Evolutionary conservation across 2,329 filamentous ascomycete species (phyloP).

Genomic region (Aureobasidium sp.): DNA sequence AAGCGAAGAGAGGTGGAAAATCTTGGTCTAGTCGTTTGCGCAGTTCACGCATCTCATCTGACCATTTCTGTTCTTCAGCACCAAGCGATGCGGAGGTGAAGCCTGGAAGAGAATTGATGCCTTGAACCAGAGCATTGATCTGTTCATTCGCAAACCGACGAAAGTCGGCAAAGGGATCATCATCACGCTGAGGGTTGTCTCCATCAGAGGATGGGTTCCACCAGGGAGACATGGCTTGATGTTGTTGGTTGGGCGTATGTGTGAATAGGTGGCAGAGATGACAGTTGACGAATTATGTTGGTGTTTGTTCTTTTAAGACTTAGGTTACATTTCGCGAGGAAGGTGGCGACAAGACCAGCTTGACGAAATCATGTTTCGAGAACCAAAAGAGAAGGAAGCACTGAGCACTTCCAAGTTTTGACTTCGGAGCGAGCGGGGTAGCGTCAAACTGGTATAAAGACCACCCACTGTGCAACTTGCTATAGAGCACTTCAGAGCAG

Average conservation of each 20-base stretch:
- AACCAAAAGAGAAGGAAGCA: constrained; percentile 1
- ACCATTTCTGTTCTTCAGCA: constrained; percentile 18
- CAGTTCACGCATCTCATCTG: constrained; percentile 23
- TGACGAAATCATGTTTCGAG: not conserved
- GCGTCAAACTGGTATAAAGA: not conserved
- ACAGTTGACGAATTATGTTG: not conserved
- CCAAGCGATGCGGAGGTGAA: constrained; percentile 22
- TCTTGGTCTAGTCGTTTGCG: constrained; percentile 23
- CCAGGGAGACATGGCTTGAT: constrained; percentile 12
- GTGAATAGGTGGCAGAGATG: not conserved
- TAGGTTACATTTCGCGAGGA: constrained; percentile 3
- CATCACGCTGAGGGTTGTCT: constrained; percentile 20
- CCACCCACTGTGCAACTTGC: not conserved
- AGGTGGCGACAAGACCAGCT: constrained; percentile 5
- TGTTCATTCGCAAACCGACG: constrained; percentile 55
- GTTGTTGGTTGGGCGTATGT: not conserved
- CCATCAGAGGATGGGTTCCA: not conserved
- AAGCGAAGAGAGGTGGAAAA: constrained; percentile 25
- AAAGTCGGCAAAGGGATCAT: constrained; percentile 54
- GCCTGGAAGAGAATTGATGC: constrained; percentile 44
- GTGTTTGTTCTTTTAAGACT: not conserved
- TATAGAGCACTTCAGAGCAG: not conserved
- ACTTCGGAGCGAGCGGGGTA: constrained; percentile 12
- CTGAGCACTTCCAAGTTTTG: constrained; percentile 6
- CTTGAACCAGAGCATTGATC: constrained; percentile 42